Evolutionary conservation across 306 rosid species (phyloP), one percentile per base, ranked within the genome.

Genomic region (Cyamopsis tetragonoloba): DNA sequence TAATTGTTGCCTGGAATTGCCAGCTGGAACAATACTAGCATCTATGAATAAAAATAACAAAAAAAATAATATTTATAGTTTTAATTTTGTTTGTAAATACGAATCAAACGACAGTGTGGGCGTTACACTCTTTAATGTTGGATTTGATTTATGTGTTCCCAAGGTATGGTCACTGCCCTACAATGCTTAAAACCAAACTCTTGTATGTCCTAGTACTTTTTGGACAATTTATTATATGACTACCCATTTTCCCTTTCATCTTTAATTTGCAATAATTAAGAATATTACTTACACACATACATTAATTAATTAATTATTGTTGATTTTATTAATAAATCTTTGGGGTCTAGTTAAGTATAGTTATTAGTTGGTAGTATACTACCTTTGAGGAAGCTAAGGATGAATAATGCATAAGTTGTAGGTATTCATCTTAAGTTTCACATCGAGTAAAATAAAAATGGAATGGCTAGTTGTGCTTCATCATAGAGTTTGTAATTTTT

Each of bases 21-120:
- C 88, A 80, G 83, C 75, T 75, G 78, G 66, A 35, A 50, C 23
- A 65, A 57, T 20, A n/a, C n/a, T n/a, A 47, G 42, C 65, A 51
- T 6, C 63, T 34, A 2, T 23, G 0, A 66, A 66, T 49, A 17
- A 18, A 46, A 32, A 34, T 3, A n/a, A 12, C 3, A 31, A 0
- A 54, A 7, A 54, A 5, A 7, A n/a, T n/a, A n/a, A n/a, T 6
- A 32, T 17, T 30, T 32, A 57, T 17, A 10, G 15, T 44, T n/a
- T n/a, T n/a, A n/a, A n/a, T n/a, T n/a, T 22, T 5, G 48, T 57
- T 23, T 47, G 44, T 17, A 19, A 31, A 11, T 47, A 8, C 15
- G 34, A 8, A 47, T 24, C 12, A 11, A 58, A 49, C 27, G 47
- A 59, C 60, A 58, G 15, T 38, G 49, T 20, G 76, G 28, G 48